Conservation (phyloP, 306 rosid genomes). For the barrel medic (Medicago truncatula) region MtrunA17r5.0-ANR NC_053045.1:43496501-43497000, state of each 20-base stretch:
- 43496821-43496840: constrained; percentile 84
- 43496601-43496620: constrained; percentile 6
- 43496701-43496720: constrained; percentile 27
- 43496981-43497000: constrained; percentile 93
- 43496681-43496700: constrained; percentile 16
- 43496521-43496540: constrained; percentile 34
- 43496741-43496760: constrained; percentile 2
- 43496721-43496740: constrained; percentile 32
- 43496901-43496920: constrained; percentile 93
- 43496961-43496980: constrained; percentile 90
- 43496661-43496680: not conserved
- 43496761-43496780: constrained; percentile 22
- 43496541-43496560: constrained; percentile 18
- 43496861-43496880: constrained; percentile 99
- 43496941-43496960: constrained; percentile 58
- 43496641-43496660: constrained; percentile 25
- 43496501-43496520: constrained; percentile 54
- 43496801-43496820: constrained; percentile 27
- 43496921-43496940: constrained; percentile 80
- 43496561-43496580: constrained; percentile 16
- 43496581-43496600: constrained; percentile 20
- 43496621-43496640: constrained; percentile 14
- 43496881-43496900: constrained; percentile 98
- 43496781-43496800: constrained; percentile 28
- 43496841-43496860: constrained; percentile 93